phyloP scores from a whole-genome alignment of 2,329 filamentous ascomycete species.

The Colletotrichum navitas region DNA sequence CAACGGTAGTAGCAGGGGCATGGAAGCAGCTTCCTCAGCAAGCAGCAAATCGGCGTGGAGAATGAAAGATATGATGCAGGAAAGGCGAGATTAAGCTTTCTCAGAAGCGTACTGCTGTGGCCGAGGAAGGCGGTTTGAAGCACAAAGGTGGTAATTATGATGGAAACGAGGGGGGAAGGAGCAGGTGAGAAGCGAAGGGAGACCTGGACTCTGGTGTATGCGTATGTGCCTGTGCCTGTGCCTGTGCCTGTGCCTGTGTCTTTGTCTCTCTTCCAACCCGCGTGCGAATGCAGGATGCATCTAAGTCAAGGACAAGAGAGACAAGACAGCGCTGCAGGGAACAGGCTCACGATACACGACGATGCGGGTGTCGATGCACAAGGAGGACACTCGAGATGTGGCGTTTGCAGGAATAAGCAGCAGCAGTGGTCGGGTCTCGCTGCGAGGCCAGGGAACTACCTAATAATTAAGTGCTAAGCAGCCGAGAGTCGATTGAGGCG shows the following conservation, averaged over 20 bases:
- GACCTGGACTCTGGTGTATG: background rate
- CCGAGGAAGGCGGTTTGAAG: slow-evolving; percentile 15
- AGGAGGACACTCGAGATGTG: background rate
- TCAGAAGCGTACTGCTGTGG: background rate
- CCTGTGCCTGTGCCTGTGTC: background rate
- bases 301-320: slow-evolving; percentile 10
- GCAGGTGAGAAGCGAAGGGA: slow-evolving; percentile 1
- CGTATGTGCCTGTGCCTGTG: background rate
- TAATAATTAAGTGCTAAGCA: background rate
- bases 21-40: slow-evolving; percentile 22
- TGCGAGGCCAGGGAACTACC: slow-evolving; percentile 11
- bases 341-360: slow-evolving; percentile 11
- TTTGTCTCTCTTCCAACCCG: background rate
- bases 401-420: background rate
- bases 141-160: background rate
- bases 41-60: slow-evolving; percentile 7
- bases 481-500: background rate
- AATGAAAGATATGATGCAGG: background rate
- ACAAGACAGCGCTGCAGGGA: slow-evolving; percentile 14
- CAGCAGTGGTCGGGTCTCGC: slow-evolving; percentile 1
- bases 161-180: background rate
- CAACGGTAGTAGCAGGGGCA: slow-evolving; percentile 34
- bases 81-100: slow-evolving; percentile 12
- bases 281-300: background rate
- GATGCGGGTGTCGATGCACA: slow-evolving; percentile 9